Base-by-base conservation (phyloP, 2,329 filamentous ascomycete genomes). In the Cordyceps javanica region DNA sequence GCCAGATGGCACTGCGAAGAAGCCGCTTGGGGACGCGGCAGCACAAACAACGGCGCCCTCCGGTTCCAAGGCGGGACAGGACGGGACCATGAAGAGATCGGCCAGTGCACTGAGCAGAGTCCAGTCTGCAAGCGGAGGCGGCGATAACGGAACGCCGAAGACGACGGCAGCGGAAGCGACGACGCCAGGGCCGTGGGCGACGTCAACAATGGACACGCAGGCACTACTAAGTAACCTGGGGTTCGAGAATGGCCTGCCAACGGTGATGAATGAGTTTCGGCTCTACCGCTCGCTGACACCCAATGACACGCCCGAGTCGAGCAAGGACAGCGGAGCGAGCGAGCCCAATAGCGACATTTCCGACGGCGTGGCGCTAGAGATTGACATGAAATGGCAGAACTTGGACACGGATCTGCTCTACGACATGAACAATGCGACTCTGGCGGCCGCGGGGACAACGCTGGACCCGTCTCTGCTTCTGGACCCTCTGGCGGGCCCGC, bases 251-350 rank as follows among this genome's bases (percentile, higher is more conserved):
- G 66, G 71, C 14, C 60, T 72, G 49, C 67, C 63, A 57, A 82
- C 77, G 19, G 73, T 79, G 2, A 77, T 83, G 56, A 74, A 75
- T 13, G 80, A 86, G 60, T 76, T 80, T 66, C 75, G 70, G 55
- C 71, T 80, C 9, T 84, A 82, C 63, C 77, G 78, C 21, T 77
- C 79, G 1, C 71, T 80, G 58, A 83, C 83, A 25, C 82, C 83
- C 0, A 83, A 85, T 60, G 82, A 86, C 65, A 87, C 84, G 8
- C 84, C 83, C 0, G 83, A 86, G 62, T 86, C 83, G 2, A 82
- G 76, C 68, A 84, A 85, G 67, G 82, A 86, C 58, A 79, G 78
- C 62, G 78, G 80, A 4, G 68, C 73, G 9, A 85, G 83, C 41
- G 83, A 86, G 63, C 80, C 82, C 10, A 85, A 79, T 60, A 86